Conservation (phyloP, 768 basidiomycete genomes). For the Nidula microcarpa region DNA sequence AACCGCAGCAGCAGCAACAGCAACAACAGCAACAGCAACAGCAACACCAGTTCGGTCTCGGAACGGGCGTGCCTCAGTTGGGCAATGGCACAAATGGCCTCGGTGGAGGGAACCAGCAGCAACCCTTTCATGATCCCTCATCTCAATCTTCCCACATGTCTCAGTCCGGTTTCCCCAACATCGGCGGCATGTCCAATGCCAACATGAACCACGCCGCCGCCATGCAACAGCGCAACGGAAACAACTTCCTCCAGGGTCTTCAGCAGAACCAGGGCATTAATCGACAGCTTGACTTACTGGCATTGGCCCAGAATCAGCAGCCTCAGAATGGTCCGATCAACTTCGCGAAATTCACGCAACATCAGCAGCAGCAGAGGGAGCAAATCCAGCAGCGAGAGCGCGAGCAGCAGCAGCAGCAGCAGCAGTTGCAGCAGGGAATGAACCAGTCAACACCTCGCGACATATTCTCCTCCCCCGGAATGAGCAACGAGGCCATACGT, state of each 20-base stretch:
- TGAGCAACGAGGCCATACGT: slow-evolving; percentile 42
- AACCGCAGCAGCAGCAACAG: slow-evolving; percentile 40
- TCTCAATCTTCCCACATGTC: slow-evolving; percentile 34
- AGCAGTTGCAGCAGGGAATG: slow-evolving; percentile 22
- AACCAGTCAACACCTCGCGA: slow-evolving; percentile 37
- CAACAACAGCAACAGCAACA: slow-evolving; percentile 25
- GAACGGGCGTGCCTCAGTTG: slow-evolving; percentile 33
- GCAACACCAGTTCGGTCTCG: slow-evolving; percentile 40
- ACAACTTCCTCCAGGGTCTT: slow-evolving; percentile 6
- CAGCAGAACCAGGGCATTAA: slow-evolving; percentile 21
- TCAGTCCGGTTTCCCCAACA: slow-evolving; percentile 32
- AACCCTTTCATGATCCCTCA: slow-evolving; percentile 29
- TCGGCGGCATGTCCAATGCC: slow-evolving; percentile 30
- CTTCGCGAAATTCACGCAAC: slow-evolving; percentile 27
- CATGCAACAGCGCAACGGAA: slow-evolving; percentile 14
- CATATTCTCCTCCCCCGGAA: slow-evolving; percentile 45
- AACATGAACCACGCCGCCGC: slow-evolving; percentile 11
- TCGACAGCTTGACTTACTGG: slow-evolving; percentile 45
- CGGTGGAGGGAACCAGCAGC: slow-evolving; percentile 20
- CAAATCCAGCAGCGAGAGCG: slow-evolving; percentile 23
- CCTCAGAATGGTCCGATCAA: slow-evolving; percentile 36
- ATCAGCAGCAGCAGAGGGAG: slow-evolving; percentile 23
- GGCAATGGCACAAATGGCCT: slow-evolving; percentile 23
- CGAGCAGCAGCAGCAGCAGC: slow-evolving; percentile 26
- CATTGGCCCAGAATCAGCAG: slow-evolving; percentile 43